Conservation (phyloP, 257 asterid species). For the Striga asiatica region DNA sequence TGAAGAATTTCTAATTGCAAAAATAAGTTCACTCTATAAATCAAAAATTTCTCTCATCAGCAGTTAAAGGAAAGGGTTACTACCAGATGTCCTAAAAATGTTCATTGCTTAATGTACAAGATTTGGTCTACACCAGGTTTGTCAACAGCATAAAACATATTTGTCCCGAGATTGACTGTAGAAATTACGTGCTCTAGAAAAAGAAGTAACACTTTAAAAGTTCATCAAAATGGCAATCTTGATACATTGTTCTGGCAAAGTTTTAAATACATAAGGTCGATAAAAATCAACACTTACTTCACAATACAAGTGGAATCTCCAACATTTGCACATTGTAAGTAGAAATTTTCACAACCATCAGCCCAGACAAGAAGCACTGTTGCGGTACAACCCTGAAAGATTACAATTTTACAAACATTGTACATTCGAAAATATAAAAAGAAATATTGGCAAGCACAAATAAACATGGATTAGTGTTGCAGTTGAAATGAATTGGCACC, state of each 20-base stretch:
- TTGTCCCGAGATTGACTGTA: background rate
- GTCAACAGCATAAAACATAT: background rate
- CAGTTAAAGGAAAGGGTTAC: background rate
- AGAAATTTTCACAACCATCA: conserved; percentile 49
- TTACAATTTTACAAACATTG: conserved; percentile 14
- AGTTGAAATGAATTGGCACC: background rate
- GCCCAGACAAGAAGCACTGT: conserved; percentile 90
- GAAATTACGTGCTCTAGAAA: background rate
- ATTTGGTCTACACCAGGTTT: background rate
- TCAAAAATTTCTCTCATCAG: background rate
- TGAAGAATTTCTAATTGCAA: background rate
- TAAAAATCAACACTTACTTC: conserved; percentile 43
- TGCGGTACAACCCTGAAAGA: conserved; percentile 95
- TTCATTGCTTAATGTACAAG: no score
- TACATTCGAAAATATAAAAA: conserved; percentile 11
- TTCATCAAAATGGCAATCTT: background rate
- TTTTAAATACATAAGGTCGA: conserved; percentile 12
- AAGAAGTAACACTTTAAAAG: background rate
- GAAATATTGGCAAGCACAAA: conserved; percentile 12
- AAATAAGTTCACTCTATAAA: background rate
- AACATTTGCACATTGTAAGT: conserved; percentile 89
- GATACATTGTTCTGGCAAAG: conserved; percentile 6
- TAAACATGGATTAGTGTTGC: background rate
- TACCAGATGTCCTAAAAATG: background rate
- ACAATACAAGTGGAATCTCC: conserved; percentile 95